Conservation (phyloP, 495 filamentous ascomycete genomes). For the Penicillium waksmanii region DNA sequence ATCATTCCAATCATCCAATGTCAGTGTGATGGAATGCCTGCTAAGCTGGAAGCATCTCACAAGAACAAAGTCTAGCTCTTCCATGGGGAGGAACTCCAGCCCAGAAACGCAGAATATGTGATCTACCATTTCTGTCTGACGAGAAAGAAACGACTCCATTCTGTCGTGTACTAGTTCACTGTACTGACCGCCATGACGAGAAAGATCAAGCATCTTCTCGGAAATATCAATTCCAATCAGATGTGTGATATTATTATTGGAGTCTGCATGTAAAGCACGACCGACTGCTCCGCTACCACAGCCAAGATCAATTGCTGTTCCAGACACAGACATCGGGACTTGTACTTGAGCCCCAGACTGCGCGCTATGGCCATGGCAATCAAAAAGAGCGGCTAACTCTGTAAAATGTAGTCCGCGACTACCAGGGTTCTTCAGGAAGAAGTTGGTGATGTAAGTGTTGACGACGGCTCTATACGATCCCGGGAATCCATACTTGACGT, state of each 20-base stretch:
- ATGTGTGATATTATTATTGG: background rate
- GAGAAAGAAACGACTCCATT: constrained; percentile 12
- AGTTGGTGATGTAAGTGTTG: constrained; percentile 22
- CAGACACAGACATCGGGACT: background rate
- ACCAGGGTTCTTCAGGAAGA: constrained; percentile 11
- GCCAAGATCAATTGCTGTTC: constrained; percentile 17
- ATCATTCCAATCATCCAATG: background rate
- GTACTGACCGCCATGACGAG: background rate
- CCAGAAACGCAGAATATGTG: constrained; percentile 18
- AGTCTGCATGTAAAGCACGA: background rate
- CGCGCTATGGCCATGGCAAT: background rate
- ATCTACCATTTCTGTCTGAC: constrained; percentile 8
- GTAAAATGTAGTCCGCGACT: background rate
- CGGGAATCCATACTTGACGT: constrained; percentile 14
- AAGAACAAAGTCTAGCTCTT: constrained; percentile 18
- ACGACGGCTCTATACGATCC: constrained; percentile 14
- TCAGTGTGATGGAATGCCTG: constrained; percentile 8
- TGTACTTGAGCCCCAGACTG: background rate
- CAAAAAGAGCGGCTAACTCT: constrained; percentile 5
- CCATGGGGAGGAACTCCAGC: constrained; percentile 12
- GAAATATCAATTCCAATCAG: constrained; percentile 15
- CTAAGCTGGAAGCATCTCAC: constrained; percentile 14
- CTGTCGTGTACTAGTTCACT: constrained; percentile 6
- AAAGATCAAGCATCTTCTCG: background rate
- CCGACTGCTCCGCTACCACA: constrained; percentile 16